These are phyloP conservation scores for Solanum medicagineum DNA, from an alignment of 257 asterid genomes.

Conservation along the genomic window DNA sequence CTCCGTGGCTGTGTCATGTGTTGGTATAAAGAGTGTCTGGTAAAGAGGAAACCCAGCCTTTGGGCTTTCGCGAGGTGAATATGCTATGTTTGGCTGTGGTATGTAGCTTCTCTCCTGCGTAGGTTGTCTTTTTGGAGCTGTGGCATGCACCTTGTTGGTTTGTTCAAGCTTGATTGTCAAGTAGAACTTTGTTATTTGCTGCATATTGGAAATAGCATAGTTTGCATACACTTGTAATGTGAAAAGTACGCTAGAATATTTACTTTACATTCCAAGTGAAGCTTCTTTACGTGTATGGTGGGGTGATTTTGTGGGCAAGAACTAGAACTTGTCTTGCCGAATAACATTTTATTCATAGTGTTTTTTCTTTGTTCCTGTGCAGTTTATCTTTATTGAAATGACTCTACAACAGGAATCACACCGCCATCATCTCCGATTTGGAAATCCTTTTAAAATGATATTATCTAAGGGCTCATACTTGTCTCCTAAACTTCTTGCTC, in stretches of 20 bases:
- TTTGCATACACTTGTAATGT: background rate
- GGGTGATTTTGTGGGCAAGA: background rate
- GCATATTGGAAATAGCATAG: background rate
- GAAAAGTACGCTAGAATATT: background rate
- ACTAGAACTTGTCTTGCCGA: background rate
- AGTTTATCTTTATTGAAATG: constrained; percentile 35
- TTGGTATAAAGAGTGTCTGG: background rate
- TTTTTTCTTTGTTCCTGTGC: constrained; percentile 7
- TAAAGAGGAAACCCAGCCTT: background rate
- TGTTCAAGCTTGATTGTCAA: background rate
- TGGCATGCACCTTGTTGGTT: background rate
- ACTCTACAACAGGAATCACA: constrained; percentile 61
- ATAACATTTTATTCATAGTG: background rate
- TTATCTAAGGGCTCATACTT: constrained; percentile 49
- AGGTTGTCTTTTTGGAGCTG: background rate
- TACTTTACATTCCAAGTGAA: background rate
- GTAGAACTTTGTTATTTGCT: background rate
- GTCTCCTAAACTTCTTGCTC: constrained; percentile 48
- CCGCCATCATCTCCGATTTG: constrained; percentile 49
- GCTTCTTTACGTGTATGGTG: background rate
- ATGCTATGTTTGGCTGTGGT: background rate
- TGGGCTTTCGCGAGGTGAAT: background rate
- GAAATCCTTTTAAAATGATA: constrained; percentile 71
- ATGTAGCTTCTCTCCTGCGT: background rate
- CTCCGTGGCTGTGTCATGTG: background rate